These are phyloP conservation scores for Chlamydomonas sp. DNA, from an alignment of 139 green algal genomes.

Conservation along the genomic window DNA sequence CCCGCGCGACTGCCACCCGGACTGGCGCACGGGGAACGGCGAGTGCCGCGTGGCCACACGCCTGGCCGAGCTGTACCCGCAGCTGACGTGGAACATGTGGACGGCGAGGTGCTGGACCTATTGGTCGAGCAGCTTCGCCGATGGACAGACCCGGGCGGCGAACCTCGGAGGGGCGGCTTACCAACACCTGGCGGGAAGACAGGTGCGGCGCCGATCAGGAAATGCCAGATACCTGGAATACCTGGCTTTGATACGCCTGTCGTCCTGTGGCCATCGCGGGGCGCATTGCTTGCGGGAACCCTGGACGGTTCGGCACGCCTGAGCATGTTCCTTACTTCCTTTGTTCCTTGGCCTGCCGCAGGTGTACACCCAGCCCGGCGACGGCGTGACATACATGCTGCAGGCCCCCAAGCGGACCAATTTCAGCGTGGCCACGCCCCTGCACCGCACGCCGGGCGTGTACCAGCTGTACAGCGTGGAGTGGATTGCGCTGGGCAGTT, in stretches of 20 bases:
- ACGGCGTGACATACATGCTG: background rate
- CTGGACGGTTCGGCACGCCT: too few species aligned
- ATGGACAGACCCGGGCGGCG: background rate
- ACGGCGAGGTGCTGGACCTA: slow-evolving; percentile 25
- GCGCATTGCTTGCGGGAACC: too few species aligned
- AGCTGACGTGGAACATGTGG: slow-evolving; percentile 12
- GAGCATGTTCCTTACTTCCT: too few species aligned
- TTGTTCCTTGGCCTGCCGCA: background rate
- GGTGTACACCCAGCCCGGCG: background rate
- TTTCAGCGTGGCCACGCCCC: background rate
- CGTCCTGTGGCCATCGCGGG: too few species aligned
- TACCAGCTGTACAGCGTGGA: slow-evolving; percentile 29
- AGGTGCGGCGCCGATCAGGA: too few species aligned
- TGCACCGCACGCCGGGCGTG: background rate
- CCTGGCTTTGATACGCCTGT: too few species aligned
- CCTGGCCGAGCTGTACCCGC: slow-evolving; percentile 7
- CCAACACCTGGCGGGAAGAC: slow-evolving; percentile 16
- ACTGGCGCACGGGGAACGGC: background rate
- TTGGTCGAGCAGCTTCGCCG: background rate
- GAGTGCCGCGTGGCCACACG: slow-evolving; percentile 13
- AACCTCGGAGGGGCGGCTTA: background rate
- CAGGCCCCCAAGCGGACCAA: background rate
- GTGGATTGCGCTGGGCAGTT: slow-evolving; percentile 1
- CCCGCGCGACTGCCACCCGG: slow-evolving; percentile 12
- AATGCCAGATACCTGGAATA: too few species aligned